Evolutionary conservation across 345 rosid genomes (phyloP), one percentile per base, ranked within the genome.

Genomic region (Laguncularia racemosa): DNA sequence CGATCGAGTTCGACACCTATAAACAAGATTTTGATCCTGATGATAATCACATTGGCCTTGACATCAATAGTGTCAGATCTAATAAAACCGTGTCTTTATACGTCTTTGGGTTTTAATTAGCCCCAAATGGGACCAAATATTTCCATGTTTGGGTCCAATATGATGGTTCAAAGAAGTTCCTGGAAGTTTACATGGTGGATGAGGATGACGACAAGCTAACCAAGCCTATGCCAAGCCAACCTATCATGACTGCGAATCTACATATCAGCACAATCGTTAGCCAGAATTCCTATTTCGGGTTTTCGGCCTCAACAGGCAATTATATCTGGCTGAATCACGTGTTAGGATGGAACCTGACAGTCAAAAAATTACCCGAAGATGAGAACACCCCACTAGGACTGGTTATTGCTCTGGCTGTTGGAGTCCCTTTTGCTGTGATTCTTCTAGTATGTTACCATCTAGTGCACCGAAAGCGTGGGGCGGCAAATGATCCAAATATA

Each of bases 11-110:
- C 38, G 88, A 82, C 56, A 85, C 88, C 10, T 58, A 55, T n/a
- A 78, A 73, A 59, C 78, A 85, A 55, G 73, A 59, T 14, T 76
- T 70, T n/a, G 86, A 85, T 64, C 88, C 84, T 0, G 82, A 85
- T 21, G 73, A 64, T 20, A 85, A 85, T 62, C 91, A 85, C 64
- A 46, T 82, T 10, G 91, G 91, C 53, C 77, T 82, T 9, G 61
- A 80, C 56, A 72, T 82, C 64, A 78, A 85, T 51, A 56, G 76
- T 12, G 75, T 80, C 20, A 50, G 15, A 0, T 80, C 84, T 12
- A 67, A 19, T 20, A 59, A 52, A 56, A 72, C 73, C 0, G 72
- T 57, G 1, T 51, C 75, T 8, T 65, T 82, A 50, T 67, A 73
- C 2, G 3, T 46, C 48, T 48, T n/a, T 1, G 78, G 63, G 14